These are phyloP conservation scores for Oemleria cerasiformis DNA, from an alignment of 306 rosid species.

Conservation along the genomic window DNA sequence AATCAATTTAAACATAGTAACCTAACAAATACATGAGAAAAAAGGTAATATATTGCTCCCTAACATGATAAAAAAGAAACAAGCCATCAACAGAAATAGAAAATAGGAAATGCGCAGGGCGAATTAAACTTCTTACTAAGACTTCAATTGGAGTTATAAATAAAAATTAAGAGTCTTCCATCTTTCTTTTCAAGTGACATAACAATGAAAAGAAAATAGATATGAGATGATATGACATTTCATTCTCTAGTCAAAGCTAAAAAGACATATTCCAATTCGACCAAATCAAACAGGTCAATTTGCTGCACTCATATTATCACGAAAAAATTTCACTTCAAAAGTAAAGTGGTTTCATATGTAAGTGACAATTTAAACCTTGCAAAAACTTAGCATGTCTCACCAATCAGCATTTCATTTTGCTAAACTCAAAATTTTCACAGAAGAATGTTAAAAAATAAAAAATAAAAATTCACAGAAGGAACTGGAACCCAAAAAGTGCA, in stretches of 20 bases:
- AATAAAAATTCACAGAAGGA: too few species aligned
- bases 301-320: not conserved
- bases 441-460: not conserved
- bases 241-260: not conserved
- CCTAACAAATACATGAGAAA: not conserved
- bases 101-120: not conserved
- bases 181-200: not conserved
- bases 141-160: not conserved
- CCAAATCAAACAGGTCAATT: not conserved
- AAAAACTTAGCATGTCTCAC: not conserved
- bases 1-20: not conserved
- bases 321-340: too few species aligned
- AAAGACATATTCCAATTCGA: not conserved
- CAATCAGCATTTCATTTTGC: not conserved
- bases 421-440: not conserved
- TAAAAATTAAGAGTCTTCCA: not conserved
- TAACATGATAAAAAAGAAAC: not conserved
- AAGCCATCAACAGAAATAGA: not conserved
- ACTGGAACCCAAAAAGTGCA: too few species aligned
- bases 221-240: not conserved
- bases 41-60: not conserved
- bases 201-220: not conserved
- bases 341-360: not conserved
- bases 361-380: not conserved
- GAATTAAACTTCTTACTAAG: not conserved